Evolutionary conservation across 2,329 filamentous ascomycete genomes (phyloP).

Genomic region (Xylaria sp.): DNA sequence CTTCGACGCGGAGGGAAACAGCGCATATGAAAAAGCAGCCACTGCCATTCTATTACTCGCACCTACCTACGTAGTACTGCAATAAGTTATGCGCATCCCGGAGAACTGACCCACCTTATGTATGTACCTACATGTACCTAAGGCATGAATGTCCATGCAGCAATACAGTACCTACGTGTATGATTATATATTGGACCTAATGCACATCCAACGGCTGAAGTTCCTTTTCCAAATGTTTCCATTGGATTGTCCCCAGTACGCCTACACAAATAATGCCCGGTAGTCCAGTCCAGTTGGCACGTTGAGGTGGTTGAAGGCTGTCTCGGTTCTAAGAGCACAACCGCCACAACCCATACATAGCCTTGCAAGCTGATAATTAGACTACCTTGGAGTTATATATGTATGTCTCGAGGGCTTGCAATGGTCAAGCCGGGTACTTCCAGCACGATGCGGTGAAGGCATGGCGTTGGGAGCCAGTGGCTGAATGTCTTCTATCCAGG

Average conservation of each 20-base stretch:
- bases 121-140: neutral
- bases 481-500: too few species aligned
- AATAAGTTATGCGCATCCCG: neutral
- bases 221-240: too few species aligned
- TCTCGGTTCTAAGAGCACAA: neutral
- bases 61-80: neutral
- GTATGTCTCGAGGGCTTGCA: too few species aligned
- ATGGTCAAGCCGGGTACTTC: neutral
- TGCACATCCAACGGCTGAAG: too few species aligned
- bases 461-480: neutral
- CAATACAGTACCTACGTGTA: neutral
- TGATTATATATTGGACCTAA: too few species aligned
- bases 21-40: slow-evolving; percentile 17
- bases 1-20: slow-evolving; percentile 10
- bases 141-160: too few species aligned
- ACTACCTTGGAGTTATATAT: neutral
- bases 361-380: slow-evolving; percentile 2
- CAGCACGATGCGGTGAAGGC: neutral
- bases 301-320: neutral
- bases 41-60: neutral
- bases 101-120: slow-evolving; percentile 15
- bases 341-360: neutral
- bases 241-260: too few species aligned
- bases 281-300: neutral
- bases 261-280: too few species aligned